Conservation (phyloP, 257 asterid species). For the Parsonsia alboflavescens region DNA sequence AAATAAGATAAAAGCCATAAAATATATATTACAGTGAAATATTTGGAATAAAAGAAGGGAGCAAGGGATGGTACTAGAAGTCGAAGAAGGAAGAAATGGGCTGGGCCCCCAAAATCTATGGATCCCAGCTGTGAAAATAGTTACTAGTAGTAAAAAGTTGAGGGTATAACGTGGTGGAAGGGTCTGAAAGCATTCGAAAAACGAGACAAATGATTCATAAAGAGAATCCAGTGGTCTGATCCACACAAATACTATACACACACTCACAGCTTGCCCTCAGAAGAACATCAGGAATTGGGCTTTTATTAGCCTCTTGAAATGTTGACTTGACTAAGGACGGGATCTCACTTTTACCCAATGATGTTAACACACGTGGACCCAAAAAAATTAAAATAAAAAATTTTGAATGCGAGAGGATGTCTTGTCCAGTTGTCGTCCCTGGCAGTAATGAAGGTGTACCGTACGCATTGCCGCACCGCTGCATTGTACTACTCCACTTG, state of each 20-base stretch:
- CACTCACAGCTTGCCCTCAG: not conserved
- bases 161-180: not conserved
- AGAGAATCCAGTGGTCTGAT: not conserved
- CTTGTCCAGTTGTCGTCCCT: not conserved
- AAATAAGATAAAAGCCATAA: too few relatives aligned
- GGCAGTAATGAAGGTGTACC: not conserved
- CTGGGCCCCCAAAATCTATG: constrained; percentile 9
- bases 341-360: not conserved
- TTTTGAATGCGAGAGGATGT: not conserved
- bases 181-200: constrained; percentile 1
- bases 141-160: not conserved
- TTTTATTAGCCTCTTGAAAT: not conserved
- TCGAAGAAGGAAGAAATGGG: not conserved
- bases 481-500: not conserved
- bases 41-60: too few relatives aligned
- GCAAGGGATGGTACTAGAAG: too few relatives aligned
- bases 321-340: not conserved
- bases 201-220: not conserved
- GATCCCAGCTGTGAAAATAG: constrained; percentile 6
- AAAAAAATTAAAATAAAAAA: not conserved
- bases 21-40: too few relatives aligned
- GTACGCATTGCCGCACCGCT: not conserved
- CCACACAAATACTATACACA: too few relatives aligned
- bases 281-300: not conserved
- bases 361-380: not conserved